Percentiles rank a stretch among this genome's conserved stretches.
phyloP scores from a whole-genome alignment of 345 rosid species.

The Xanthoceras sorbifolium region DNA sequence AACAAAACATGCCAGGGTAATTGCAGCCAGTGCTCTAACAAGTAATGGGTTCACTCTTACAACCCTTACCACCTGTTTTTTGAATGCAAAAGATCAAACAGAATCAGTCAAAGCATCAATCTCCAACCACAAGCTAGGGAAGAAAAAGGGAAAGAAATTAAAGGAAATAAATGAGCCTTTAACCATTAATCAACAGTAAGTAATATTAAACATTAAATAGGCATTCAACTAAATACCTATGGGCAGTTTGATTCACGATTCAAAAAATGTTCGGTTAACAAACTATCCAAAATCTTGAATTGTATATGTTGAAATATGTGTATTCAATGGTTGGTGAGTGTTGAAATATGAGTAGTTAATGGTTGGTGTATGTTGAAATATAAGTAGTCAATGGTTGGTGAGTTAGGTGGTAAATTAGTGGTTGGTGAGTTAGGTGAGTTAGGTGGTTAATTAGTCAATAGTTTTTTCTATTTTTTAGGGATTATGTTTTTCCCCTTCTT shows the following conservation, averaged over 20 bases:
- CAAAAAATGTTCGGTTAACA: no score
- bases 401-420: no score
- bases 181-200: slow-evolving; percentile 3
- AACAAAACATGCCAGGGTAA: slow-evolving; percentile 65
- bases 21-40: slow-evolving; percentile 54
- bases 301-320: no score
- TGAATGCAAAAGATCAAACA: slow-evolving; percentile 14
- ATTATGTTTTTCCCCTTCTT: no score
- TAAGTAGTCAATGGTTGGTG: no score
- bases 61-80: slow-evolving; percentile 70
- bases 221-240: slow-evolving; percentile 4
- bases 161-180: slow-evolving; percentile 5
- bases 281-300: background rate
- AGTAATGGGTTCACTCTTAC: slow-evolving; percentile 60
- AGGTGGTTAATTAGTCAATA: no score
- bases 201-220: background rate
- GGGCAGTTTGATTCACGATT: background rate
- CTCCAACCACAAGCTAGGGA: slow-evolving; percentile 8
- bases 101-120: slow-evolving; percentile 18
- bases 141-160: background rate
- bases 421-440: no score
- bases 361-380: no score
- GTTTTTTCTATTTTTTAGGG: no score
- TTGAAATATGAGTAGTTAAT: no score
- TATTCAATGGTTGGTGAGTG: no score